phyloP scores from a whole-genome alignment of 106 monocot genomes.

The Acanthochlamys bracteata region DNA sequence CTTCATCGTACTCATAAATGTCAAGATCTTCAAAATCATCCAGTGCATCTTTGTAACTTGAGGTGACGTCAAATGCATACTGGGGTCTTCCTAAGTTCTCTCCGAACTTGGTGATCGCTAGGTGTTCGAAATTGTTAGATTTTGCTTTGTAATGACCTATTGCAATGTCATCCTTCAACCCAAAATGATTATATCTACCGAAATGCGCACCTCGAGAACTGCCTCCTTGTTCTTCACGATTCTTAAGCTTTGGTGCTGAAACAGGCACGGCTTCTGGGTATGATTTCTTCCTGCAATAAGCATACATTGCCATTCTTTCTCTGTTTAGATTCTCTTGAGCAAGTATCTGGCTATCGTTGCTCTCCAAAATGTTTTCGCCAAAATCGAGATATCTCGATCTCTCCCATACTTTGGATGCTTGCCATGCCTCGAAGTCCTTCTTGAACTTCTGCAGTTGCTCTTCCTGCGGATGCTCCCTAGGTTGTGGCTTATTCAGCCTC shows the following conservation, averaged over 20 bases:
- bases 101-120: constrained; percentile 11
- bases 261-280: neutral
- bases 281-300: neutral
- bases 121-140: constrained; percentile 10
- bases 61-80: neutral
- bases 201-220: neutral
- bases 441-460: constrained; percentile 84
- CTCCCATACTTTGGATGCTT: constrained; percentile 51
- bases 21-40: constrained; percentile 10
- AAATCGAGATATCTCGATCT: constrained; percentile 23
- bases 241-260: constrained; percentile 3
- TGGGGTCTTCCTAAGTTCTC: constrained; percentile 20
- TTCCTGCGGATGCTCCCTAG: constrained; percentile 79
- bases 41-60: too few relatives aligned
- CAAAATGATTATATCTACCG: neutral
- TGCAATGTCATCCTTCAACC: constrained; percentile 1
- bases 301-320: constrained; percentile 39
- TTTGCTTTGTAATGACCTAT: constrained; percentile 9
- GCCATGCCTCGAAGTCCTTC: constrained; percentile 86
- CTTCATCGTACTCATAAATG: constrained; percentile 14
- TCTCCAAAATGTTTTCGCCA: constrained; percentile 1
- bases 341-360: constrained; percentile 21
- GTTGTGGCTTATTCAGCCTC: constrained; percentile 23
- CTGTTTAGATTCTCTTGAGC: constrained; percentile 49
- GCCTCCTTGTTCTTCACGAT: neutral